Percentiles rank a stretch among this genome's conserved stretches.
Conservation (phyloP, 2,329 filamentous ascomycete species). For the Stachybotrys elegans region DNA sequence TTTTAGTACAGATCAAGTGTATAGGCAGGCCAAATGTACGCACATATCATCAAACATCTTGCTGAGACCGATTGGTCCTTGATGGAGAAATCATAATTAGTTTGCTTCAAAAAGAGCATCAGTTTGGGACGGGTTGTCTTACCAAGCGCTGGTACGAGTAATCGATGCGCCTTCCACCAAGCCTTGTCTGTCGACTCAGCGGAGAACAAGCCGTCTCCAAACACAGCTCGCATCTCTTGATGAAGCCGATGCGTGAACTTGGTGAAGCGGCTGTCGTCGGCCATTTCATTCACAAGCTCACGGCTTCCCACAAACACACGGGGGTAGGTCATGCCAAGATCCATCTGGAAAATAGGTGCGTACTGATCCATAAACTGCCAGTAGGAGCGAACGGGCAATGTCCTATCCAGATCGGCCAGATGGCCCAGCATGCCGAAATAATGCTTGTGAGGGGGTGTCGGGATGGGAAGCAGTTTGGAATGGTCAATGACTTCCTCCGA, state of each 20-base stretch:
- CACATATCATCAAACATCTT: neutral
- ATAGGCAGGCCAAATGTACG: neutral
- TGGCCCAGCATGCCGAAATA: neutral
- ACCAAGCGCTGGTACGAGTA: neutral
- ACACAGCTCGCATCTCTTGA: neutral
- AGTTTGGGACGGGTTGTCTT: too few relatives aligned
- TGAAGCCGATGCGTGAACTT: neutral
- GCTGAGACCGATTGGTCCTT: neutral
- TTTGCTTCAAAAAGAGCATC: too few relatives aligned
- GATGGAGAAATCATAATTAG: too few relatives aligned
- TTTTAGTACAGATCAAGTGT: too few relatives aligned
- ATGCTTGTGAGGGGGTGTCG: neutral
- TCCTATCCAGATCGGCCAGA: neutral
- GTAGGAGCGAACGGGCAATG: neutral
- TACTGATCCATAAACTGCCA: neutral
- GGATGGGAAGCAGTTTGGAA: neutral
- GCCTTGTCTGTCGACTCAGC: neutral
- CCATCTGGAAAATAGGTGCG: neutral
- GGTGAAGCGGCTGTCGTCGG: neutral
- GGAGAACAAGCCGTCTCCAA: neutral
- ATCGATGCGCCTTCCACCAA: neutral
- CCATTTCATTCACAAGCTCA: neutral
- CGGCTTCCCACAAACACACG: neutral
- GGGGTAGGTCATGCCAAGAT: neutral
- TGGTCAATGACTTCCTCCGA: neutral